Conservation (phyloP, 2,329 filamentous ascomycete genomes). For the Ophiostoma montium region DNA sequence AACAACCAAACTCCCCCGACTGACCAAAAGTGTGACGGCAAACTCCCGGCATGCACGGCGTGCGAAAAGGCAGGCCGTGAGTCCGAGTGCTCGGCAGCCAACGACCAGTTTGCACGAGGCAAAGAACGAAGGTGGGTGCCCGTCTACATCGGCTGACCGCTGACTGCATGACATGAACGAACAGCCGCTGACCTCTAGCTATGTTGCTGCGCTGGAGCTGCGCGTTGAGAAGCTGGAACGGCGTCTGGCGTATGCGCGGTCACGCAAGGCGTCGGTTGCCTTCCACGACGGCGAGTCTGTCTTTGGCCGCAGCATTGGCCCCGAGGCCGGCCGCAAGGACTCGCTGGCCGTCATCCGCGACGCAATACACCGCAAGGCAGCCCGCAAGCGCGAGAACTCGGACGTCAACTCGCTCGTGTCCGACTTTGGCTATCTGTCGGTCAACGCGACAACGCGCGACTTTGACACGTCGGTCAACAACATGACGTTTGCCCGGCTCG, state of each 20-base stretch:
- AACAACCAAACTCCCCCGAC: background rate
- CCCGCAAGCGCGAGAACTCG: constrained; percentile 56
- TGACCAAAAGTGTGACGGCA: constrained; percentile 60
- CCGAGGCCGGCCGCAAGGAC: constrained; percentile 41
- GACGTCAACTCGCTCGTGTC: constrained; percentile 88
- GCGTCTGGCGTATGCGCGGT: constrained; percentile 54
- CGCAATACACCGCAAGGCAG: constrained; percentile 50
- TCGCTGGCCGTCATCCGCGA: constrained; percentile 47
- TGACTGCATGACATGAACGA: background rate
- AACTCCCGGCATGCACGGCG: constrained; percentile 85
- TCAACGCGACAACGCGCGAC: constrained; percentile 88
- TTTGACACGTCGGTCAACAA: constrained; percentile 79
- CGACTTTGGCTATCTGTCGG: constrained; percentile 86
- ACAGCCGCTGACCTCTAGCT: constrained; percentile 37
- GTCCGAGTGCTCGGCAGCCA: constrained; percentile 81
- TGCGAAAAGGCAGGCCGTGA: constrained; percentile 84
- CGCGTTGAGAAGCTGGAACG: constrained; percentile 79
- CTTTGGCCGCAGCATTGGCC: background rate
- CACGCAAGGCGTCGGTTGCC: constrained; percentile 55
- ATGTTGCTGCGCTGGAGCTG: constrained; percentile 88
- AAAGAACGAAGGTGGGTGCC: constrained; percentile 70
- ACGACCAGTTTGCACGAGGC: constrained; percentile 87
- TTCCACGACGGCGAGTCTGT: constrained; percentile 45
- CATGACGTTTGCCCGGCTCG: constrained; percentile 83
- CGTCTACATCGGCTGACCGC: background rate